Evolutionary conservation across 164 flowering plant genomes (phyloP), one percentile per base, ranked within the genome.

Genomic region (Liriodendron chinense): DNA sequence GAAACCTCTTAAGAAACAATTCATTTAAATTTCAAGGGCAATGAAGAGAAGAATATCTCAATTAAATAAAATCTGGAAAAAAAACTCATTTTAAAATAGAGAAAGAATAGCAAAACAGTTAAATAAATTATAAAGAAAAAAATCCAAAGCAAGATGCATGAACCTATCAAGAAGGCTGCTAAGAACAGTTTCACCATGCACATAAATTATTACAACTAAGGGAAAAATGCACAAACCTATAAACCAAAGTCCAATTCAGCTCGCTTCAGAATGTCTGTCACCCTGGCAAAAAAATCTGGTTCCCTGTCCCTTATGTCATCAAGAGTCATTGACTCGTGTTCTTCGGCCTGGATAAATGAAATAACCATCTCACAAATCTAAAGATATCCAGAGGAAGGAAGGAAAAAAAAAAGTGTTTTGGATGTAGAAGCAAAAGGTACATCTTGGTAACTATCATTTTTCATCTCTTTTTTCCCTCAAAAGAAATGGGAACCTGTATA

Each of bases 291-390:
- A 82, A 80, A 92, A 10, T 87, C 95, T 4, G 98, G 95, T 75
- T 96, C 98, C 49, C 78, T 79, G 77, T 84, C 87, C 79, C 80
- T 85, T 73, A 94, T 86, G 47, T 87, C 90, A 75, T 90, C 93
- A 34, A 92, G 85, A 24, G 94, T 86, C 72, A 64, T 81, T 2
- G 87, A 80, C 75, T 96, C 97, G 20, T 96, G 99, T 77, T 94
- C 98, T 75, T 90, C 98, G 3, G 92, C 98, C 99, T 94, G 72
- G 2, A 71, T n/a, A 18, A 14, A 65, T 28, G 61, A 71, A 53
- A 66, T 12, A 63, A 4, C 25, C 66, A 18, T n/a, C 23, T 63
- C 66, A 63, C 25, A 63, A 4, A n/a, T n/a, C 24, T 20, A 57
- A 57, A 57, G 0, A 57, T 57, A 57, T 57, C 62, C 14, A 57